Base-by-base conservation (phyloP, 2,329 filamentous ascomycete genomes). In the Paraphoma sp. region DNA sequence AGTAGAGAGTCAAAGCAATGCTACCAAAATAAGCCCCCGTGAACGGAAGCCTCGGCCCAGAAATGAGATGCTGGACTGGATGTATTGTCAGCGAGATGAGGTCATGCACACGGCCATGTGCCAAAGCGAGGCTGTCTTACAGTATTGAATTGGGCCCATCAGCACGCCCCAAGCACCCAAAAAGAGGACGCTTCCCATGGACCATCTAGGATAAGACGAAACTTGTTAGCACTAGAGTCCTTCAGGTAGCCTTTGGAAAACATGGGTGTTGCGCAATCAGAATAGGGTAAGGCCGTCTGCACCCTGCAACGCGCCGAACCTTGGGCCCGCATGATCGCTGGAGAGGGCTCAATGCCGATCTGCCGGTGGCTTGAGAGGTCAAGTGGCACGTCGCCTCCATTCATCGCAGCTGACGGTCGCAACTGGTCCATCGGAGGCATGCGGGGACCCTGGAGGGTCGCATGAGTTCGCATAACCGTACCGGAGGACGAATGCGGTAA, bases 11-110 rank as follows among this genome's bases (percentile, higher is more conserved):
- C 73, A 98, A 80, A 45, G 82, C 86, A 71, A 98, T 97, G 60
- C 92, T 95, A 49, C 93, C 93, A 81, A 98, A 97, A 82, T 98
- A 98, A 58, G 92, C 91, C 44, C 89, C 90, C 30, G 94, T 97
- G 75, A 98, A 98, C 3, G 95, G 95, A 60, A 98, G 81, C 68
- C 95, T 87, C 69, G 92, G 85, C 51, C 89, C 87, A 54, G 94
- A 98, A 54, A 93, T 80, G 63, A 98, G 85, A 79, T 99, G 95
- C 70, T 88, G 88, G 59, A 88, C 81, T 83, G 60, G 51, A 51
- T 48, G 48, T 50, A 54, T 51, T 52, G 56, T 67, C 48, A 73
- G 67, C 61, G 56, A 51, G 14, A 53, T 40, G 40, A 38, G 31
- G 44, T 49, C 41, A 30, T 47, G 58, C 49, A 46, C 23, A 50